Percentiles rank a stretch among this genome's conserved stretches.
Evolutionary conservation across 1,284 basidiomycete species (phyloP).

Genomic region (Ganoderma lingzhi): DNA sequence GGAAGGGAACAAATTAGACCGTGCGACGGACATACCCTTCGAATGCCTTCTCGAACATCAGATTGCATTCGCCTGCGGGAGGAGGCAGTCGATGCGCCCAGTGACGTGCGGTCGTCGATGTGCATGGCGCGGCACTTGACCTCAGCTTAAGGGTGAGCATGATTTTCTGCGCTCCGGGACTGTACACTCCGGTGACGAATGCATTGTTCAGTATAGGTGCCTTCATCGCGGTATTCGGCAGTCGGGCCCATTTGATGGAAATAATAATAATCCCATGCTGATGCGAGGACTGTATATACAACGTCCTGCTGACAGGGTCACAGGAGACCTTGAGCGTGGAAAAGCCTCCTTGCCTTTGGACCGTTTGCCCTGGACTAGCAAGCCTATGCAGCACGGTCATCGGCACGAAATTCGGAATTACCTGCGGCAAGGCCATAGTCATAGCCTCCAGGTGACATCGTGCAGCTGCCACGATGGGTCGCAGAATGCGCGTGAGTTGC

Average conservation of each 20-base stretch:
- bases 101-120: neutral
- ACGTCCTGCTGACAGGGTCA: slow-evolving; percentile 1
- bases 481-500: neutral
- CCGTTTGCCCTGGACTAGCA: no score
- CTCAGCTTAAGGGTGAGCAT: neutral
- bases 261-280: neutral
- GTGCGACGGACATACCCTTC: no score
- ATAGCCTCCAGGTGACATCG: no score
- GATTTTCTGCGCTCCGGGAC: neutral
- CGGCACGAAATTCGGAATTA: neutral
- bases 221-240: neutral
- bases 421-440: no score
- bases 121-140: neutral
- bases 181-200: neutral
- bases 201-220: neutral
- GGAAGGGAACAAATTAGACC: no score
- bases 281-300: no score
- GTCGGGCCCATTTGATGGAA: slow-evolving; percentile 1
- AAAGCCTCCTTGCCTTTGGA: neutral
- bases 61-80: no score
- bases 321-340: neutral
- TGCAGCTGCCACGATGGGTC: neutral
- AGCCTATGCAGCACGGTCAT: neutral
- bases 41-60: no score
- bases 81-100: neutral